phyloP scores from a whole-genome alignment of 2,329 filamentous ascomycete species.

The Trichoderma lentiforme region DNA sequence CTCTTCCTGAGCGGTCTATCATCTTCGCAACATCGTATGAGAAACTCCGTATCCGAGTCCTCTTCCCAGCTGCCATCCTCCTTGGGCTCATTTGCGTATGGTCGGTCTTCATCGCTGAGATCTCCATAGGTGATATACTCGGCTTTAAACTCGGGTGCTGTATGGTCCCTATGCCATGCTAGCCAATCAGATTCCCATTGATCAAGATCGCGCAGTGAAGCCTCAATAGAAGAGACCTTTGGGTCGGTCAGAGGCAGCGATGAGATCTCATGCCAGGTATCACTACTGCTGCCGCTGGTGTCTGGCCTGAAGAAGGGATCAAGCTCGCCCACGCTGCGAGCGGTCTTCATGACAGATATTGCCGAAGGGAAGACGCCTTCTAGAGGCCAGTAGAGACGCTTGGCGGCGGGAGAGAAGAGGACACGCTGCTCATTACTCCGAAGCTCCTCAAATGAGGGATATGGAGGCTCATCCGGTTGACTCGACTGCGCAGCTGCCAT shows the following conservation, averaged over 20 bases:
- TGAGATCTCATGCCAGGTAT: neutral
- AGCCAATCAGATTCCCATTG: constrained; percentile 3
- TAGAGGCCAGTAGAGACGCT: neutral
- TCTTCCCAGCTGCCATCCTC: neutral
- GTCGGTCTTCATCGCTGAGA: constrained; percentile 2
- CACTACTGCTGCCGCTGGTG: neutral
- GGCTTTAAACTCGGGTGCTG: neutral
- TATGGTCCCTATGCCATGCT: constrained; percentile 4
- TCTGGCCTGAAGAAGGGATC: neutral
- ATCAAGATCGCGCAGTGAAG: neutral
- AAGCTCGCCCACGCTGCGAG: neutral
- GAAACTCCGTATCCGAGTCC: neutral
- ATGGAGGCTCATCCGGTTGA: neutral
- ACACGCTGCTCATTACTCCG: neutral
- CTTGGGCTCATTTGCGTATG: neutral
- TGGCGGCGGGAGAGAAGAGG: neutral
- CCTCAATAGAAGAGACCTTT: constrained; percentile 4
- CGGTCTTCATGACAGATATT: neutral
- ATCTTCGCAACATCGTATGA: neutral
- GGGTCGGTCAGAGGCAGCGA: neutral
- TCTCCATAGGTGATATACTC: neutral
- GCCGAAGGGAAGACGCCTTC: neutral
- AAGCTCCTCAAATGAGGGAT: neutral
- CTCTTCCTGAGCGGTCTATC: constrained; percentile 1
- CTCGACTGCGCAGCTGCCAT: neutral